phyloP scores from a whole-genome alignment of 768 basidiomycete species.

The Scleroderma bovista region DNA sequence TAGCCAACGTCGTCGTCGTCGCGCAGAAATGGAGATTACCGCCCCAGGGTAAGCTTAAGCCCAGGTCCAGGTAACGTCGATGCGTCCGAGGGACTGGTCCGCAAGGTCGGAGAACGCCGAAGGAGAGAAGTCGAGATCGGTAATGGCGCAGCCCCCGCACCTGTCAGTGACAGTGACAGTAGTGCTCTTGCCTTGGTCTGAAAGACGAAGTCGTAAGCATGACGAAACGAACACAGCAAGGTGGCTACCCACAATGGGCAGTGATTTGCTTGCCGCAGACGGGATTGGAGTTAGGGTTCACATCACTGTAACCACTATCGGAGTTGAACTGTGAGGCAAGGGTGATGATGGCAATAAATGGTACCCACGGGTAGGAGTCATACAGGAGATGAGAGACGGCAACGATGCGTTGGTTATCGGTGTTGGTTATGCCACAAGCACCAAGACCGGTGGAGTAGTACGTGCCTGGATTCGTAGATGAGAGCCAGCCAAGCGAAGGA shows the following conservation, averaged over 20 bases:
- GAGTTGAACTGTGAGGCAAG: conserved; percentile 1
- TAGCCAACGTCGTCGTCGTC: not conserved
- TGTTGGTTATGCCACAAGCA: conserved; percentile 36
- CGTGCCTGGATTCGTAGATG: conserved; percentile 21
- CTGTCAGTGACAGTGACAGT: conserved; percentile 54
- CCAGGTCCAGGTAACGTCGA: conserved; percentile 52
- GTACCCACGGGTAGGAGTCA: conserved; percentile 31
- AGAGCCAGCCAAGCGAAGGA: not conserved
- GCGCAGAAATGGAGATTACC: not conserved
- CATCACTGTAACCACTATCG: conserved; percentile 53
- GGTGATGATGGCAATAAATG: not conserved
- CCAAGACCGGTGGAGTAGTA: conserved; percentile 33
- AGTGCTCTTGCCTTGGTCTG: conserved; percentile 49
- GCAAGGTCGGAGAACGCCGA: conserved; percentile 50
- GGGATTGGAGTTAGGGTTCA: conserved; percentile 72
- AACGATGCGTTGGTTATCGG: conserved; percentile 24
- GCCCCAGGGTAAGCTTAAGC: conserved; percentile 8
- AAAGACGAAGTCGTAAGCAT: conserved; percentile 8
- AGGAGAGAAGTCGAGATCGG: conserved; percentile 61
- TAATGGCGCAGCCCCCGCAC: conserved; percentile 48
- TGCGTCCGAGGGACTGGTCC: conserved; percentile 40
- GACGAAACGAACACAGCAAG: not conserved
- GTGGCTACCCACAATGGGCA: conserved; percentile 40
- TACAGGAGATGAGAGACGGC: conserved; percentile 32
- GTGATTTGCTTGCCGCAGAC: conserved; percentile 50